Conservation (phyloP, 495 filamentous ascomycete genomes). For the Penicillium pancosmium region DNA sequence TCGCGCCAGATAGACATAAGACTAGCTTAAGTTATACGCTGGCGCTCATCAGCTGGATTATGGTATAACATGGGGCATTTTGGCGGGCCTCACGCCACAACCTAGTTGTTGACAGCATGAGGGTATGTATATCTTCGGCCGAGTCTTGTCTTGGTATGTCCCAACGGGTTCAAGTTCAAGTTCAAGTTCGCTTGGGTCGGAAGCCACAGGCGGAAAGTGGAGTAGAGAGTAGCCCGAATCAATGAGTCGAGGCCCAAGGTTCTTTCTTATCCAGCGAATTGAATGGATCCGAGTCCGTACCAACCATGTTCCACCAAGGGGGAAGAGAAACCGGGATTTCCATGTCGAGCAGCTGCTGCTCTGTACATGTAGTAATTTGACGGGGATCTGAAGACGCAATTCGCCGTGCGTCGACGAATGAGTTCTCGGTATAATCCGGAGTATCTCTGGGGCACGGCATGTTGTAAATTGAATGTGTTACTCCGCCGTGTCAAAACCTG, state of each 20-base stretch:
- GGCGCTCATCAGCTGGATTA: too few species aligned
- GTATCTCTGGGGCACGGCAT: constrained; percentile 12
- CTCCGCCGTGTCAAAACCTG: constrained; percentile 27
- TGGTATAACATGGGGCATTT: too few species aligned
- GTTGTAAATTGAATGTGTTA: constrained; percentile 5
- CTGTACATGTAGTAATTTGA: not conserved
- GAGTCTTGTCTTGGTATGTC: too few species aligned
- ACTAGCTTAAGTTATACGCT: too few species aligned
- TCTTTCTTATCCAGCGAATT: not conserved
- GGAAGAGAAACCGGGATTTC: not conserved
- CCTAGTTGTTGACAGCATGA: too few species aligned
- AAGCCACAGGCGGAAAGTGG: not conserved
- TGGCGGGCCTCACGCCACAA: too few species aligned
- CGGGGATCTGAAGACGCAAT: not conserved
- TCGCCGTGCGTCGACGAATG: not conserved
- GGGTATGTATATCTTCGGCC: too few species aligned
- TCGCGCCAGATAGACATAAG: not conserved
- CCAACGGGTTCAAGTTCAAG: too few species aligned
- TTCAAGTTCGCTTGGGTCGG: not conserved
- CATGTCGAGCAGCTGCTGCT: not conserved
- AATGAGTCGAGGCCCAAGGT: not conserved
- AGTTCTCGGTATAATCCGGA: constrained; percentile 14
- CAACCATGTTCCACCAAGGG: not conserved
- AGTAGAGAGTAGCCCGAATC: not conserved
- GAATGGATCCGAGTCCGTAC: not conserved